These are phyloP conservation scores for Acephala macrosclerotiorum DNA, from an alignment of 2,329 filamentous ascomycete genomes.

Conservation along the genomic window DNA sequence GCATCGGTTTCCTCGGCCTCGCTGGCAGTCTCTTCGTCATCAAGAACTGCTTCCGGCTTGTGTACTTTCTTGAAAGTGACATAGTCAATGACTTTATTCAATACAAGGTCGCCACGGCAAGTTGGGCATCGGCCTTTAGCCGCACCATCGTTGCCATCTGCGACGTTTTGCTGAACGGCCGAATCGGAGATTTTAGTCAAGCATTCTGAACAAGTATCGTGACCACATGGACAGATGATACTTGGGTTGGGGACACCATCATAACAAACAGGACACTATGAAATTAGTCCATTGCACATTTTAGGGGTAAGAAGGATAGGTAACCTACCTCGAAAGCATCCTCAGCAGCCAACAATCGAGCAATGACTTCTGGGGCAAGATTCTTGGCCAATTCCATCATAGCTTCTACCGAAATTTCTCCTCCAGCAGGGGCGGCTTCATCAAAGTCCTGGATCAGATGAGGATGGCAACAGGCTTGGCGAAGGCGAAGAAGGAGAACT, in stretches of 20 bases:
- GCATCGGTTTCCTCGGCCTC: slow-evolving; percentile 40
- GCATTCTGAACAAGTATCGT: slow-evolving; percentile 80
- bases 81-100: slow-evolving; percentile 76
- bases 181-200: slow-evolving; percentile 73
- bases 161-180: slow-evolving; percentile 59
- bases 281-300: slow-evolving; percentile 19
- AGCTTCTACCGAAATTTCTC: slow-evolving; percentile 23
- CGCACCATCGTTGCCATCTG: slow-evolving; percentile 62
- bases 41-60: slow-evolving; percentile 58
- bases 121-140: slow-evolving; percentile 67
- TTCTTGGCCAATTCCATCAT: slow-evolving; percentile 68
- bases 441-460: slow-evolving; percentile 73
- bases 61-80: slow-evolving; percentile 77
- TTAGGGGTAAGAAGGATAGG: not conserved
- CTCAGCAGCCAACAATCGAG: slow-evolving; percentile 61
- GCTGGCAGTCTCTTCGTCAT: slow-evolving; percentile 36
- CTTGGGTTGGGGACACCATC: slow-evolving; percentile 77
- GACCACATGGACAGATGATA: slow-evolving; percentile 85
- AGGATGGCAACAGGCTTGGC: slow-evolving; percentile 82
- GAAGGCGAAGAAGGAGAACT: slow-evolving; percentile 79
- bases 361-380: slow-evolving; percentile 66
- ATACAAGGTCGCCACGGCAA: slow-evolving; percentile 73
- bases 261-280: slow-evolving; percentile 81
- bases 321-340: slow-evolving; percentile 55
- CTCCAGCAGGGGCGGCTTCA: slow-evolving; percentile 35